A percentile compares a stretch with the other conserved stretches of the same genome.
These are phyloP conservation scores for Lathyrus sativus DNA, from an alignment of 306 rosid genomes.

Conservation along the genomic window DNA sequence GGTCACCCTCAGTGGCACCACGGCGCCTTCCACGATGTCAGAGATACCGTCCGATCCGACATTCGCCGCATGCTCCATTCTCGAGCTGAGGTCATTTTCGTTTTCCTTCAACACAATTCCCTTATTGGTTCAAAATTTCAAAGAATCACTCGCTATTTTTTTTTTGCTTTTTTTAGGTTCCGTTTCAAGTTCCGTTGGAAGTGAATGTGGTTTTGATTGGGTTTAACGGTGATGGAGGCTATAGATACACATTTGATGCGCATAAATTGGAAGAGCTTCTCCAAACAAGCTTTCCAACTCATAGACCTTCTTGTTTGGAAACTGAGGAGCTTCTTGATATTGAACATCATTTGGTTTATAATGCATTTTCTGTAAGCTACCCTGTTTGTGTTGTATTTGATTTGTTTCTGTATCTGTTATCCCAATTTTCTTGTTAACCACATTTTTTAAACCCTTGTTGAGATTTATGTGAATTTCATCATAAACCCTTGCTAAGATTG, in stretches of 20 bases:
- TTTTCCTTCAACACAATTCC: neutral
- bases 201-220: constrained; percentile 88
- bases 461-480: neutral
- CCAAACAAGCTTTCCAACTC: constrained; percentile 72
- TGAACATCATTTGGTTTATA: constrained; percentile 81
- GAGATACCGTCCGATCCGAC: constrained; percentile 72
- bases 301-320: constrained; percentile 86
- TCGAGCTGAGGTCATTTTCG: constrained; percentile 79
- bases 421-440: constrained; percentile 7
- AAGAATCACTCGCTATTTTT: neutral
- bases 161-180: constrained; percentile 57
- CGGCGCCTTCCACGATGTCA: constrained; percentile 90
- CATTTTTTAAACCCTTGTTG: neutral
- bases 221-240: constrained; percentile 82
- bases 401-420: constrained; percentile 6
- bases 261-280: constrained; percentile 78
- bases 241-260: constrained; percentile 61
- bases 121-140: neutral
- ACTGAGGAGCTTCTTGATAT: constrained; percentile 89
- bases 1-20: constrained; percentile 97
- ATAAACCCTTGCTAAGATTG: neutral
- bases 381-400: neutral
- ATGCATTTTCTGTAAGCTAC: constrained; percentile 70
- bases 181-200: constrained; percentile 95
- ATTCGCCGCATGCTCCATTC: constrained; percentile 95